Evolutionary conservation across 768 basidiomycete species (phyloP).

Genomic region (Paxillus involutus): DNA sequence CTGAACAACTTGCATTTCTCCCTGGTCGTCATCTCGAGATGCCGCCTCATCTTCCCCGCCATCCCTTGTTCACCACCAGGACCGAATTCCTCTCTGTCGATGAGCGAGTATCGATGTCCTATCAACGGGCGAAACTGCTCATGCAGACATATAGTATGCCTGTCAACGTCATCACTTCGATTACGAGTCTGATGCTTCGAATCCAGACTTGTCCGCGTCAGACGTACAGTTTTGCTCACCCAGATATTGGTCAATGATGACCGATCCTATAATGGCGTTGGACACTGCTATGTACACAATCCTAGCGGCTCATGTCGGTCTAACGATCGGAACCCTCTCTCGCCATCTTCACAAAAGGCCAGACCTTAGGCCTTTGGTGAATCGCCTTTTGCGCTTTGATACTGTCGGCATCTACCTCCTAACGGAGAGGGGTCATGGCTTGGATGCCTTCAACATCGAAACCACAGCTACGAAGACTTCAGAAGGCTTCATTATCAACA

Average conservation of each 20-base stretch:
- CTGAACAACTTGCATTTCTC: slow-evolving; percentile 43
- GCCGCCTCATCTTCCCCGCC: slow-evolving; percentile 13
- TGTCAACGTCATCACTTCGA: background rate
- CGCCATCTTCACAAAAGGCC: slow-evolving; percentile 48
- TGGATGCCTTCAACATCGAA: slow-evolving; percentile 62
- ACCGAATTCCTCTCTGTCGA: slow-evolving; percentile 45
- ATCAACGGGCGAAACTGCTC: slow-evolving; percentile 48
- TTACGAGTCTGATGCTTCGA: background rate
- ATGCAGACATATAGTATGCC: slow-evolving; percentile 48
- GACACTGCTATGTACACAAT: slow-evolving; percentile 57
- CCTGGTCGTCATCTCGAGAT: slow-evolving; percentile 4
- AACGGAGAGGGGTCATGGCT: slow-evolving; percentile 57
- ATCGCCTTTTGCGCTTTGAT: slow-evolving; percentile 51
- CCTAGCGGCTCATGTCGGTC: slow-evolving; percentile 49
- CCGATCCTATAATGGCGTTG: slow-evolving; percentile 49
- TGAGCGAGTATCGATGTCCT: slow-evolving; percentile 49
- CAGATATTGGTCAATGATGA: slow-evolving; percentile 54
- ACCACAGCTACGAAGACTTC: slow-evolving; percentile 54
- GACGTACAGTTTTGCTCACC: slow-evolving; percentile 51
- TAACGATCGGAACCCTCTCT: slow-evolving; percentile 55
- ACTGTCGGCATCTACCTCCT: slow-evolving; percentile 54
- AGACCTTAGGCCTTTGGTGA: slow-evolving; percentile 48
- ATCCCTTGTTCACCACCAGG: slow-evolving; percentile 47
- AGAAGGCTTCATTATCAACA: slow-evolving; percentile 54
- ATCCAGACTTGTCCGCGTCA: slow-evolving; percentile 33